phyloP scores from a whole-genome alignment of 352 stramenopile genomes.

The Elongisporangium prolatum region DNA sequence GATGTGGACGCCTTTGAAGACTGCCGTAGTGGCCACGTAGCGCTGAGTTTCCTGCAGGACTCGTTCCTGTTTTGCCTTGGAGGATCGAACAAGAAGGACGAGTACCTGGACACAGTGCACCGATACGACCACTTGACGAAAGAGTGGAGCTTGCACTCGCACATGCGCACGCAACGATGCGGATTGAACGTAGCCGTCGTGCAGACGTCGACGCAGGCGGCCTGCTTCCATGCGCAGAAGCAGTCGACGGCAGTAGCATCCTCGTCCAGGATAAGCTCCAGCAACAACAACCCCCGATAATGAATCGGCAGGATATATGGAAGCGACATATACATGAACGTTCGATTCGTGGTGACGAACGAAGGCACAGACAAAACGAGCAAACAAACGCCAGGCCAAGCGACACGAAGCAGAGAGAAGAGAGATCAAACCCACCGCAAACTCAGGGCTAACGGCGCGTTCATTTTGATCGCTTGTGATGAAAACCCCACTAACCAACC shows the following conservation, averaged over 20 bases:
- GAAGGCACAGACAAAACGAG: neutral
- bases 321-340: neutral
- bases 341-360: neutral
- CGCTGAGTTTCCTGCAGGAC: constrained; percentile 49
- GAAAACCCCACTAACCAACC: neutral
- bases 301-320: neutral
- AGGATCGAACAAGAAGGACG: constrained; percentile 76
- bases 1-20: constrained; percentile 55
- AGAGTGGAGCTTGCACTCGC: constrained; percentile 53
- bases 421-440: neutral
- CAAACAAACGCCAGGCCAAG: neutral
- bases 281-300: neutral
- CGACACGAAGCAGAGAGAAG: neutral
- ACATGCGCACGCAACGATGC: constrained; percentile 56
- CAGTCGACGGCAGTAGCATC: neutral
- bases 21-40: constrained; percentile 59
- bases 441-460: neutral
- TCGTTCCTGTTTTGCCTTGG: constrained; percentile 70
- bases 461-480: neutral
- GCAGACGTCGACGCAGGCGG: constrained; percentile 24
- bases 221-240: constrained; percentile 36
- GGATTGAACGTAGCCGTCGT: constrained; percentile 58
- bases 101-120: constrained; percentile 64
- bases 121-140: constrained; percentile 61
- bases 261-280: neutral